Evolutionary conservation across 1,139 yeast species (phyloP).

Genomic region (Protomyces inouyei): DNA sequence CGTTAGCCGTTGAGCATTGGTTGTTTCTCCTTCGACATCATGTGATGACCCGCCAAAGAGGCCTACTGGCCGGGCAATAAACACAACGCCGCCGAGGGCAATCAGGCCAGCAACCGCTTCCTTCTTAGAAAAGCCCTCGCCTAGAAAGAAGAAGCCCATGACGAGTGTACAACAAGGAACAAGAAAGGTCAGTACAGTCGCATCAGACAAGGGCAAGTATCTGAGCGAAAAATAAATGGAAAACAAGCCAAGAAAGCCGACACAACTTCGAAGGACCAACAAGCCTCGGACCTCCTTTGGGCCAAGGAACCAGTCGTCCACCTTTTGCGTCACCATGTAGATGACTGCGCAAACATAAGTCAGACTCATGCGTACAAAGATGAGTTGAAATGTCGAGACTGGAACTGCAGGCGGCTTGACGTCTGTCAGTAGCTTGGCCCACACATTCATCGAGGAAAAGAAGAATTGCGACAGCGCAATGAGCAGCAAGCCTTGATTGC

Average conservation of each 20-base stretch:
- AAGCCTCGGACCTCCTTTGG: constrained; percentile 55
- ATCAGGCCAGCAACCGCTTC: constrained; percentile 67
- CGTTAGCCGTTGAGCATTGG: constrained; percentile 35
- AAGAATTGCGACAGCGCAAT: constrained; percentile 49
- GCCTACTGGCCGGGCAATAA: constrained; percentile 67
- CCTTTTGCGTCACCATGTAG: constrained; percentile 29
- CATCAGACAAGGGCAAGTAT: constrained; percentile 70
- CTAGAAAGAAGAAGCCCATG: constrained; percentile 61
- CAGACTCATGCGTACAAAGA: constrained; percentile 67
- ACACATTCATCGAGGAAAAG: constrained; percentile 69
- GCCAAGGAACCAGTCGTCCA: constrained; percentile 65
- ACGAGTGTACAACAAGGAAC: constrained; percentile 74
- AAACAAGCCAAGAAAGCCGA: constrained; percentile 77
- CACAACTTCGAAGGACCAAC: constrained; percentile 58
- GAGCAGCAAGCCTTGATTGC: constrained; percentile 30
- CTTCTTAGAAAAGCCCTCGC: constrained; percentile 60
- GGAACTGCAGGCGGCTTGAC: constrained; percentile 45
- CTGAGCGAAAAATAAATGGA: constrained; percentile 69
- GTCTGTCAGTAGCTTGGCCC: constrained; percentile 66
- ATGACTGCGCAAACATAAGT: constrained; percentile 10
- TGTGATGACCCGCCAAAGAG: constrained; percentile 3
- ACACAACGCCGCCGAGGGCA: constrained; percentile 68
- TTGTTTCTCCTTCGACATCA: constrained; percentile 11
- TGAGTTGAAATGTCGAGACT: constrained; percentile 70
- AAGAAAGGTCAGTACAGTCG: constrained; percentile 73